Base-by-base conservation (phyloP, 1,284 basidiomycete species). In the Leccinum variabile region DNA sequence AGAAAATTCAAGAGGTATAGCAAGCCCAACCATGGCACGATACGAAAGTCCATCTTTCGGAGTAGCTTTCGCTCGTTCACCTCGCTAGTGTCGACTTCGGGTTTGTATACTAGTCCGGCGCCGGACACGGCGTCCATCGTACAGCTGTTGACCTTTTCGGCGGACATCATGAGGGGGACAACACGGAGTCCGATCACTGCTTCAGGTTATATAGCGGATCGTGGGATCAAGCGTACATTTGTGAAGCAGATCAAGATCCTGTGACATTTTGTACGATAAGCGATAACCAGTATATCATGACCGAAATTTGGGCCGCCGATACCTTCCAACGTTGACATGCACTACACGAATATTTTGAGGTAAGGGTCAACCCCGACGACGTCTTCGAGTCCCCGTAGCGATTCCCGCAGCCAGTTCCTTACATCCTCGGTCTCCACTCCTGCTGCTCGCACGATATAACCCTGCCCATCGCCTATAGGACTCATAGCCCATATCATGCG, bases 401-500 rank as follows among this genome's bases (percentile, higher is more conserved):
- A 78, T 9, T 79, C 76, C 56, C 78, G 78, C 11, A 96, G 74
- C 92, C 92, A 95, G 14, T 72, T 70, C 71, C 83, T 86, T 28
- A 94, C 90, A 30, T 76, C 75, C 75, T 95, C 91, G 13, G 89
- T 87, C 69, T 89, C 86, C 63, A 77, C 79, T 11, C 85, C 94
- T 10, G 91, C 92, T 16, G 88, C 82, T 63, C 94, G 82, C 53
- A 95, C 79, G 44, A 96, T 76, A 3, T 82, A 79, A 1, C 84
- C 84, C 59, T 67, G 68, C 32, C 74, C 67, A 66, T 77, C 67
- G 65, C 76, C 74, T 46, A 89, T 75, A 5, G 76, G 70, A 68
- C 88, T 91, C 57, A 91, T 70, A n/a, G 90, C 91, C 94, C 94
- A 96, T 35, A 95, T 73, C 63, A 93, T 76, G 18, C 80, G 77